Percentiles rank a stretch among this genome's conserved stretches.
phyloP scores from a whole-genome alignment of 148 eudicot genomes.

The Vaccinium corymbosum region DNA sequence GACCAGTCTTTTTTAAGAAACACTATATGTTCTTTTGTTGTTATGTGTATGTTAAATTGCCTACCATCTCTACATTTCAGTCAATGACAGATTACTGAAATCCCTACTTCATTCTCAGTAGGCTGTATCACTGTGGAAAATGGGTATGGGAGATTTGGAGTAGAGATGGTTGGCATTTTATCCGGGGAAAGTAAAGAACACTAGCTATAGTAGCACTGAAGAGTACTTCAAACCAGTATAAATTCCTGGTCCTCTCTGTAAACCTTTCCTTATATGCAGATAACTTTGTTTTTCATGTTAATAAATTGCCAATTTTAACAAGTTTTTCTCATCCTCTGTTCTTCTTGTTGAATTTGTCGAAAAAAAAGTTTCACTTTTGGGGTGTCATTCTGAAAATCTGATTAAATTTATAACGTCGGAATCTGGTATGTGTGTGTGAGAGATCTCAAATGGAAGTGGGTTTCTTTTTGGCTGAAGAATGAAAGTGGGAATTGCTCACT shows the following conservation, averaged over 20 bases:
- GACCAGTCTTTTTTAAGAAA: slow-evolving; percentile 22
- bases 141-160: slow-evolving; percentile 21
- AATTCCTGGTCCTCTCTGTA: slow-evolving; percentile 1
- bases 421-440: not conserved
- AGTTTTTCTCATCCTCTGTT: not conserved
- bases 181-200: slow-evolving; percentile 39
- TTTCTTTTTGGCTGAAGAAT: not conserved
- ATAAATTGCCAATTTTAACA: slow-evolving; percentile 1
- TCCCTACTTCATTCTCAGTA: not conserved
- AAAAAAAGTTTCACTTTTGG: not conserved
- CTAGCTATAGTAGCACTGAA: slow-evolving; percentile 16
- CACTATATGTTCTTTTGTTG: slow-evolving; percentile 24
- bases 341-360: not conserved
- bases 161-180: slow-evolving; percentile 65
- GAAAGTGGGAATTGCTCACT: not conserved
- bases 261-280: not conserved
- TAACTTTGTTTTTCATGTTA: not conserved
- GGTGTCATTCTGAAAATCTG: not conserved
- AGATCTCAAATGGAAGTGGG: not conserved
- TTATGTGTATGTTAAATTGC: slow-evolving; percentile 42
- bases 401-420: not conserved
- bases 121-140: not conserved
- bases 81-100: slow-evolving; percentile 9
- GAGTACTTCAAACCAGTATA: slow-evolving; percentile 14
- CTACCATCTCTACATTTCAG: slow-evolving; percentile 48